Conservation (phyloP, 2,329 filamentous ascomycete genomes). For the Aspergillus pseudoterreus region DNA sequence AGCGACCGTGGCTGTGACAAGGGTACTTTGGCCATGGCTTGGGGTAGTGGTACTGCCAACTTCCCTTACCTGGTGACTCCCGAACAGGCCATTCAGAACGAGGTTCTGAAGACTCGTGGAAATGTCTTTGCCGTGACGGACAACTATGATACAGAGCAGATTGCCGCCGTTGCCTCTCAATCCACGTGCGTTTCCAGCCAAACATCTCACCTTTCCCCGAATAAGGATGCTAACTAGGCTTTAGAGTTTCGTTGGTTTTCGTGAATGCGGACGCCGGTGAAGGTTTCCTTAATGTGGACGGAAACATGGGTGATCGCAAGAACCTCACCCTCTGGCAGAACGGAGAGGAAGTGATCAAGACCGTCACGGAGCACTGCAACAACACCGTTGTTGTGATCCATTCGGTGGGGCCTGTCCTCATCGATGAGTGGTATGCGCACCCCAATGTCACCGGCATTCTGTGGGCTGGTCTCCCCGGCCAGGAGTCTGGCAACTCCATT, state of each 20-base stretch:
- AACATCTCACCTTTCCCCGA: not conserved
- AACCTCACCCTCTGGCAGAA: conserved; percentile 87
- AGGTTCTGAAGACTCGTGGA: conserved; percentile 63
- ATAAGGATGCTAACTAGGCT: not conserved
- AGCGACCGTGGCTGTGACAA: conserved; percentile 61
- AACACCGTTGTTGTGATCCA: conserved; percentile 94
- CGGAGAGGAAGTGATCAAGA: conserved; percentile 76
- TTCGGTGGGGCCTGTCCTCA: conserved; percentile 72
- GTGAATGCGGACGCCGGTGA: conserved; percentile 85
- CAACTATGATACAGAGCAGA: conserved; percentile 53
- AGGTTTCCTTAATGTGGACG: conserved; percentile 77
- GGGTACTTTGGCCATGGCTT: conserved; percentile 61
- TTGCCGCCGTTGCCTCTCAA: conserved; percentile 49
- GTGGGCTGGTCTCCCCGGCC: conserved; percentile 70
- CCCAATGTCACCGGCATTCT: conserved; percentile 71
- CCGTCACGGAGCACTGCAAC: conserved; percentile 70
- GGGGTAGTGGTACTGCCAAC: conserved; percentile 58
- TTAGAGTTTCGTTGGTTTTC: conserved; percentile 67
- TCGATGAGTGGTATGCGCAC: conserved; percentile 60
- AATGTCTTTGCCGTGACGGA: conserved; percentile 60
- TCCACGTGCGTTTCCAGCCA: conserved; percentile 28
- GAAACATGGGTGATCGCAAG: conserved; percentile 82
- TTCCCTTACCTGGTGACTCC: conserved; percentile 64
- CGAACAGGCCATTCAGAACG: conserved; percentile 61
- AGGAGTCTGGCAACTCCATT: conserved; percentile 72